phyloP scores from a whole-genome alignment of 192 early-diverging fungal genomes.

The Phlyctochytrium planicorne region DNA sequence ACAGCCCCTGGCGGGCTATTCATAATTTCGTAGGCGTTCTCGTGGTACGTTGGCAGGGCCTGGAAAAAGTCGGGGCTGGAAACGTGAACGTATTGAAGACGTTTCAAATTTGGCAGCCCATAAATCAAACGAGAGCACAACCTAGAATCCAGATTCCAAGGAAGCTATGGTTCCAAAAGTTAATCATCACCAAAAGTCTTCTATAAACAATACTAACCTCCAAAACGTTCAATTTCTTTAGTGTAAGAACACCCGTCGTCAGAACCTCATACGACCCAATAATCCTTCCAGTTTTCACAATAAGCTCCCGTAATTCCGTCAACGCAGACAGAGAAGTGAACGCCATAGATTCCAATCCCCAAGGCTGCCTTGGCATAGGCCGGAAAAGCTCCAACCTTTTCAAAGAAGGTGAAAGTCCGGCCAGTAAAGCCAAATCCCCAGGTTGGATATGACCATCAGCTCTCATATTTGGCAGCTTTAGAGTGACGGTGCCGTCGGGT shows the following conservation, averaged over 20 bases:
- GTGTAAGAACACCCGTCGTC: neutral
- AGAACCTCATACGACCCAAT: conserved; percentile 24
- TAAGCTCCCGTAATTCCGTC: conserved; percentile 16
- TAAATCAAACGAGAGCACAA: conserved; percentile 6
- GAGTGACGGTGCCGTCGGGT: conserved; percentile 9
- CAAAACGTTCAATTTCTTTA: conserved; percentile 14
- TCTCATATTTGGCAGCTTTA: conserved; percentile 34
- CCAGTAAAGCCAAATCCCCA: conserved; percentile 18
- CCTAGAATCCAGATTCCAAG: conserved; percentile 23
- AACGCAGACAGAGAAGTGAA: conserved; percentile 19
- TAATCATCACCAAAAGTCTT: neutral
- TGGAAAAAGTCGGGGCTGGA: conserved; percentile 34
- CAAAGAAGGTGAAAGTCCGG: conserved; percentile 2
- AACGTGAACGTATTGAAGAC: conserved; percentile 33
- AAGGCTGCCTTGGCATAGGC: conserved; percentile 34
- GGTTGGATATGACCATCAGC: conserved; percentile 23
- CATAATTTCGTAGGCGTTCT: conserved; percentile 6
- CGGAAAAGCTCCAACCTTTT: conserved; percentile 32
- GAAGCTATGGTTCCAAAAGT: neutral
- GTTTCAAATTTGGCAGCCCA: neutral
- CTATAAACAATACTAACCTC: too few species aligned
- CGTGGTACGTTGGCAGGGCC: conserved; percentile 20
- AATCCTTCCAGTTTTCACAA: conserved; percentile 30
- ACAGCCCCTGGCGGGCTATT: neutral
- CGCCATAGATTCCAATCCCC: conserved; percentile 32